These are phyloP conservation scores for Aspergillus neotritici DNA, from an alignment of 2,329 filamentous ascomycete genomes.

Conservation along the genomic window DNA sequence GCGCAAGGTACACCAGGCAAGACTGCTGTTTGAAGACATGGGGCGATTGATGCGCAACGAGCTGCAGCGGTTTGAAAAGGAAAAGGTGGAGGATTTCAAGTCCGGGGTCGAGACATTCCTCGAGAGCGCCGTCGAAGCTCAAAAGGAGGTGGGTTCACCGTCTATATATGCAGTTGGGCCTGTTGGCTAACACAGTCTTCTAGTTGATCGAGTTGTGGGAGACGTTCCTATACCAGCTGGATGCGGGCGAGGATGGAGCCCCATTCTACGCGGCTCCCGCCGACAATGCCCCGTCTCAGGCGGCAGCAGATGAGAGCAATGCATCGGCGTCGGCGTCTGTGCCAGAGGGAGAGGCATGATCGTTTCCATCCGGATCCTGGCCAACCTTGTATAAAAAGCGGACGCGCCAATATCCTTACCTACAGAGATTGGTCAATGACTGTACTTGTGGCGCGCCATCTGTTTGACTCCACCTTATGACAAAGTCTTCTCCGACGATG, in stretches of 20 bases:
- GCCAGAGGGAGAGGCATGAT: constrained; percentile 16
- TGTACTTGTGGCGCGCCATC: not conserved
- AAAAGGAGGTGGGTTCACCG: constrained; percentile 74
- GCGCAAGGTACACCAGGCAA: constrained; percentile 81
- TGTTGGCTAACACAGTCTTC: constrained; percentile 37
- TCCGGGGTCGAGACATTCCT: constrained; percentile 95
- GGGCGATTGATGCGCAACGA: constrained; percentile 85
- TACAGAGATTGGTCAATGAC: not conserved
- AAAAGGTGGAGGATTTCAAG: constrained; percentile 99
- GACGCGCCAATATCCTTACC: constrained; percentile 6
- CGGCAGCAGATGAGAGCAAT: constrained; percentile 10
- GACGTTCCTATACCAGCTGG: constrained; percentile 92
- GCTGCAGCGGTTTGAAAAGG: constrained; percentile 86
- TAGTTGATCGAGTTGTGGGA: constrained; percentile 91
- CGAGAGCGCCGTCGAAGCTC: constrained; percentile 93
- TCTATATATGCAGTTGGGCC: not conserved
- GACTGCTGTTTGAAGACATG: constrained; percentile 95
- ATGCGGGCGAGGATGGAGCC: constrained; percentile 78
- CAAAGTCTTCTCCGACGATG: too few relatives aligned
- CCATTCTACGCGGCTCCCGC: constrained; percentile 38
- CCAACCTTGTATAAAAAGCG: constrained; percentile 14
- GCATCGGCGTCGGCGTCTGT: constrained; percentile 9
- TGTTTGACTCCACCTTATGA: too few relatives aligned
- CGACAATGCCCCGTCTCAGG: constrained; percentile 15
- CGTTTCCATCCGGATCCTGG: not conserved